phyloP scores from a whole-genome alignment of 495 filamentous ascomycete species.

The Lepidopterella palustris region DNA sequence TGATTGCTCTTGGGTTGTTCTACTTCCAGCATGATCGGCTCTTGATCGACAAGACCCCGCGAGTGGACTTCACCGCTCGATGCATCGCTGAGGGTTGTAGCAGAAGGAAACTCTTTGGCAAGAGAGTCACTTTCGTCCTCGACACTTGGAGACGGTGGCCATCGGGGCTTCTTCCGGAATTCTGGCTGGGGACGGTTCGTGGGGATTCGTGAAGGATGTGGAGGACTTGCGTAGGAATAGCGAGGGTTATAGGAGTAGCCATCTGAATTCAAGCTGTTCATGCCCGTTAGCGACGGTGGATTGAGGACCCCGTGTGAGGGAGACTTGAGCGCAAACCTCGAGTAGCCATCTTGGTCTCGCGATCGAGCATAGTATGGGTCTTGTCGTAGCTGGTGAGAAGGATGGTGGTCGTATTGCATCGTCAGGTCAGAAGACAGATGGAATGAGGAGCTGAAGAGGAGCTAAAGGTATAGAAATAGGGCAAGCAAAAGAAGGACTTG shows the following conservation, averaged over 20 bases:
- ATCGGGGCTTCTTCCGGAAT: conserved; percentile 19
- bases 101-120: conserved; percentile 28
- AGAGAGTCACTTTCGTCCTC: conserved; percentile 35
- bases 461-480: neutral
- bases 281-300: conserved; percentile 6
- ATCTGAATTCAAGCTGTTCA: conserved; percentile 7
- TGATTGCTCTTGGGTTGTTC: conserved; percentile 9
- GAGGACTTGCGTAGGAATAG: conserved; percentile 20
- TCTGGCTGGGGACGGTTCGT: conserved; percentile 7
- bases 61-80: conserved; percentile 25
- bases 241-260: conserved; percentile 21
- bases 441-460: conserved; percentile 2
- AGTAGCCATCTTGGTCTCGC: conserved; percentile 13
- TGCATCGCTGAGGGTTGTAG: conserved; percentile 15
- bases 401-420: conserved; percentile 16
- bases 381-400: conserved; percentile 9
- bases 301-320: neutral
- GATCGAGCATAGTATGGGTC: conserved; percentile 14
- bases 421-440: conserved; percentile 20
- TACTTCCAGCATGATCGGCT: conserved; percentile 36
- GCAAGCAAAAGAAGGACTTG: neutral
- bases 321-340: conserved; percentile 5
- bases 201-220: conserved; percentile 21
- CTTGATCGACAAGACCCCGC: conserved; percentile 38
- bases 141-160: conserved; percentile 35